Percentiles rank a stretch among this genome's conserved stretches.
Conservation (phyloP, 2,329 filamentous ascomycete genomes). For the Fusarium coicis region DNA sequence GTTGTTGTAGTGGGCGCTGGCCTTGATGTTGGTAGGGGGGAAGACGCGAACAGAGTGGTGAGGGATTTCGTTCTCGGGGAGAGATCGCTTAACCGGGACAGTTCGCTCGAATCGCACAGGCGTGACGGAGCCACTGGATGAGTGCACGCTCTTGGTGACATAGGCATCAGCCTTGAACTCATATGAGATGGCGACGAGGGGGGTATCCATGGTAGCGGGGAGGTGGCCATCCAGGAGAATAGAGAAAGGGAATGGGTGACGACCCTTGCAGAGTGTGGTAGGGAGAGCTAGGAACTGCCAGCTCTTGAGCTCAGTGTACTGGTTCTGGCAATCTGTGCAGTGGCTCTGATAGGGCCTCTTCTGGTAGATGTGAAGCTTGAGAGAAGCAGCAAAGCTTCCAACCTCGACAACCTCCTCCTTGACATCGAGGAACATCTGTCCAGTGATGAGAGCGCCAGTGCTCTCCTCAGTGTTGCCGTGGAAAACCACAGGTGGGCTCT, state of each 20-base stretch:
- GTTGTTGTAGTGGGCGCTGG: constrained; percentile 82
- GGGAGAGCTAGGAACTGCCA: constrained; percentile 80
- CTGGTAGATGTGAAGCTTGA: constrained; percentile 77
- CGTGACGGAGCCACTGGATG: constrained; percentile 52
- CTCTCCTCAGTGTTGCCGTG: constrained; percentile 80
- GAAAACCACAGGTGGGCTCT: constrained; percentile 88
- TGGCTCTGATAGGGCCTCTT: constrained; percentile 85
- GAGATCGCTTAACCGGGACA: constrained; percentile 81
- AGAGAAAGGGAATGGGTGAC: constrained; percentile 88
- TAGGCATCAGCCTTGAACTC: constrained; percentile 76
- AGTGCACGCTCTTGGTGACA: constrained; percentile 65
- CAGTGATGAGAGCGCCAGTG: constrained; percentile 86
- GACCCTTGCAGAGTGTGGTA: constrained; percentile 62
- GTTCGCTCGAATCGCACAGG: constrained; percentile 71
- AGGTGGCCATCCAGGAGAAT: constrained; percentile 85
- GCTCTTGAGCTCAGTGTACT: constrained; percentile 77
- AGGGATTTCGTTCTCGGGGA: constrained; percentile 77
- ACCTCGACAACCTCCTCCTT: constrained; percentile 74
- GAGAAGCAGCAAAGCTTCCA: constrained; percentile 76
- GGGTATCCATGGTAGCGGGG: constrained; percentile 83
- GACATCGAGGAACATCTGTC: constrained; percentile 80
- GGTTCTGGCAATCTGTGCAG: constrained; percentile 79
- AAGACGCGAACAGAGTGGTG: constrained; percentile 95
- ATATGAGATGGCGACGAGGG: constrained; percentile 80
- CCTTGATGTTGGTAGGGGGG: constrained; percentile 93